Evolutionary conservation across 2,329 filamentous ascomycete genomes (phyloP).

Genomic region (Pestalotiopsis sp.): DNA sequence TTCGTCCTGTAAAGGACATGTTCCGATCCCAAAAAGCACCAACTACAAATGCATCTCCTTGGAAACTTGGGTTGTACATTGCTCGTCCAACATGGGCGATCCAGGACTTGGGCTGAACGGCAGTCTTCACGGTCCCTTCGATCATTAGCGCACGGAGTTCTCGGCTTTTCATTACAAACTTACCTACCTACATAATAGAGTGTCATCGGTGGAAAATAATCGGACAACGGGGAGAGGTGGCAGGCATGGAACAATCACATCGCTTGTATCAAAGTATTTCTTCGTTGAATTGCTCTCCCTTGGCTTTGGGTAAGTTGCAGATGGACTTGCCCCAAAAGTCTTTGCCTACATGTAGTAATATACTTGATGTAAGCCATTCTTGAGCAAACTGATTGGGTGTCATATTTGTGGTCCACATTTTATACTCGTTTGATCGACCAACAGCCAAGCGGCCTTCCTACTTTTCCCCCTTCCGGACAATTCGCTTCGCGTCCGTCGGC

Average conservation of each 20-base stretch:
- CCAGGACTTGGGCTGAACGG: background rate
- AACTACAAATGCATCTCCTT: background rate
- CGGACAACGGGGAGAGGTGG: background rate
- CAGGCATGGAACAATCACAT: background rate
- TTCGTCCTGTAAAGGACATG: background rate
- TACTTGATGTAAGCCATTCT: background rate
- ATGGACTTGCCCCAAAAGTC: background rate
- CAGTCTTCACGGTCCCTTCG: background rate
- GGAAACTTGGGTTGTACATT: background rate
- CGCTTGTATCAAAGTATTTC: background rate
- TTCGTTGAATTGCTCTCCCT: background rate
- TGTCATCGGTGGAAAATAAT: background rate
- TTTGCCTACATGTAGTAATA: background rate
- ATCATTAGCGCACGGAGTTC: slow-evolving; percentile 6
- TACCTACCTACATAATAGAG: slow-evolving; percentile 1
- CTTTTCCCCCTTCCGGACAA: too few species aligned
- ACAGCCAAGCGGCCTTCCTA: too few species aligned
- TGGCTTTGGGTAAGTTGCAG: background rate
- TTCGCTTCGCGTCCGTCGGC: too few species aligned
- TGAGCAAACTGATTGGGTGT: background rate
- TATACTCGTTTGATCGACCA: too few species aligned
- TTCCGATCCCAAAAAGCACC: background rate
- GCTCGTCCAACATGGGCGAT: background rate
- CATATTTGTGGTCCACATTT: background rate
- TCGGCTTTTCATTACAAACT: background rate